A percentile compares a stretch with the other conserved stretches of the same genome.
These are phyloP conservation scores for Adansonia gregorii DNA, from an alignment of 441 rosid species.

Conservation along the genomic window DNA sequence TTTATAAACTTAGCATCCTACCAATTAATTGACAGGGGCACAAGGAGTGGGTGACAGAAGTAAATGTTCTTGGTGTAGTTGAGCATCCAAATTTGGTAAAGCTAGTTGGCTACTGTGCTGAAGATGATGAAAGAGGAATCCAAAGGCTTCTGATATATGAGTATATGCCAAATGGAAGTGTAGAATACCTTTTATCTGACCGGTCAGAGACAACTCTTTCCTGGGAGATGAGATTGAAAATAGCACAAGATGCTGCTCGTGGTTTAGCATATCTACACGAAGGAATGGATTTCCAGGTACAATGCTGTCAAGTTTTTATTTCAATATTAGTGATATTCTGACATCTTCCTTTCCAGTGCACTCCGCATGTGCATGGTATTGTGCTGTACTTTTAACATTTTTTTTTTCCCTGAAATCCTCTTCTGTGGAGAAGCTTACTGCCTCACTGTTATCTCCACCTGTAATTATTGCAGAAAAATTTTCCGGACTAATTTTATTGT, in stretches of 20 bases:
- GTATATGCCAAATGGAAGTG: slow-evolving; percentile 68
- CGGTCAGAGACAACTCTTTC: slow-evolving; percentile 59
- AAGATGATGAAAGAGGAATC: slow-evolving; percentile 84
- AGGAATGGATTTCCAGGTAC: slow-evolving; percentile 91
- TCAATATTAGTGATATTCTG: background rate
- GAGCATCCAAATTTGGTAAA: slow-evolving; percentile 75
- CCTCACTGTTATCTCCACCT: background rate
- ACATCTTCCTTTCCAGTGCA: background rate
- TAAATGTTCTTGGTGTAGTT: slow-evolving; percentile 68
- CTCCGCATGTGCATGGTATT: background rate
- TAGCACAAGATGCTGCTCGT: slow-evolving; percentile 93
- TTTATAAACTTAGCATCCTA: slow-evolving; percentile 1
- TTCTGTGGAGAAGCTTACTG: background rate
- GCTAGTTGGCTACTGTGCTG: slow-evolving; percentile 75
- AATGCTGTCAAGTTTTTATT: background rate
- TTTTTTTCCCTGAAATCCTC: slow-evolving; percentile 13
- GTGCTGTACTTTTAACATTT: background rate
- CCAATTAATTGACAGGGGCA: slow-evolving; percentile 56
- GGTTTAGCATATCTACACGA: slow-evolving; percentile 87
- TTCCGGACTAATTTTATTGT: background rate
- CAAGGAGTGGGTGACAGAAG: slow-evolving; percentile 80
- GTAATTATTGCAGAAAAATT: background rate
- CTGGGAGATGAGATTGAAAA: slow-evolving; percentile 78
- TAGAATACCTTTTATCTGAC: slow-evolving; percentile 53
- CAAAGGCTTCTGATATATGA: slow-evolving; percentile 75